A percentile compares a stretch with the other conserved stretches of the same genome.
These are phyloP conservation scores for Penicillium decumbens DNA, from an alignment of 2,329 filamentous ascomycete species.

Conservation along the genomic window DNA sequence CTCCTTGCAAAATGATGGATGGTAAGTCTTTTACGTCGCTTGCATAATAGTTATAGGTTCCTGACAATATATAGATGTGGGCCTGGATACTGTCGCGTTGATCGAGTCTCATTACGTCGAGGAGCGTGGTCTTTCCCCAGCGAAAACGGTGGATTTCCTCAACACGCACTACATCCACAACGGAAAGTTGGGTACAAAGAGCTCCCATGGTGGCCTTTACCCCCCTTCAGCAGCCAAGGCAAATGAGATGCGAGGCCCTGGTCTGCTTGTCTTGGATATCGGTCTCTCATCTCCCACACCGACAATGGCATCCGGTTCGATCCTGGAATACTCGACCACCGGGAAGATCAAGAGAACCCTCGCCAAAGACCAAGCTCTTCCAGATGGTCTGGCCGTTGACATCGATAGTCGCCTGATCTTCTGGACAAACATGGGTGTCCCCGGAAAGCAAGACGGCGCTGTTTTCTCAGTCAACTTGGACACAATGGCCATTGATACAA, in stretches of 20 bases:
- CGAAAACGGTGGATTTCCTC: slow-evolving; percentile 46
- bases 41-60: too few species aligned
- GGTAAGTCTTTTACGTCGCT: slow-evolving; percentile 13
- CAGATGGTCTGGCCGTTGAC: slow-evolving; percentile 47
- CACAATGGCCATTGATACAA: slow-evolving; percentile 10
- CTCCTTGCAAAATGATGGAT: slow-evolving; percentile 47
- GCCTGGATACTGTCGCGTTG: slow-evolving; percentile 51
- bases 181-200: slow-evolving; percentile 48
- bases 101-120: slow-evolving; percentile 53
- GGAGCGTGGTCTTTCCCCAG: slow-evolving; percentile 43
- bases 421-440: slow-evolving; percentile 51
- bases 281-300: slow-evolving; percentile 18
- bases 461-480: slow-evolving; percentile 22
- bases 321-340: slow-evolving; percentile 15
- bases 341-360: slow-evolving; percentile 5
- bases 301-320: slow-evolving; percentile 14
- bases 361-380: slow-evolving; percentile 27
- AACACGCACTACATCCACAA: slow-evolving; percentile 44
- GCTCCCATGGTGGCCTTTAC: slow-evolving; percentile 40
- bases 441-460: slow-evolving; percentile 39
- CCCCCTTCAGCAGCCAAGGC: slow-evolving; percentile 18
- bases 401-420: slow-evolving; percentile 38
- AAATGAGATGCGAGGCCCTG: too few species aligned
- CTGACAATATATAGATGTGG: slow-evolving; percentile 34
- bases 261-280: slow-evolving; percentile 21